phyloP scores from a whole-genome alignment of 768 basidiomycete genomes.

The Amanita brunnescens region DNA sequence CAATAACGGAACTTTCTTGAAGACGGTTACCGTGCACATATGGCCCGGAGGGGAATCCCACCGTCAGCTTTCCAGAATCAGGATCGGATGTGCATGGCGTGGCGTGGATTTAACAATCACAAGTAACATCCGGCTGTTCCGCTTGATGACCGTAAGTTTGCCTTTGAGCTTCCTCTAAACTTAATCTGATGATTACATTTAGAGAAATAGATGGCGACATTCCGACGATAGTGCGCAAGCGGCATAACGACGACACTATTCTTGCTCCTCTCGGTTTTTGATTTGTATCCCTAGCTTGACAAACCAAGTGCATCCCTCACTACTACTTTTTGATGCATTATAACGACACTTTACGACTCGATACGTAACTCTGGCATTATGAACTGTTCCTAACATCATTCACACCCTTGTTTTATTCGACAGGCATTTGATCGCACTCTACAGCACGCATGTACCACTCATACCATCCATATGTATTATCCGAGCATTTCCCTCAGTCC shows the following conservation, averaged over 20 bases:
- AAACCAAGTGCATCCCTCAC: background rate
- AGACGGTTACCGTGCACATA: constrained; percentile 43
- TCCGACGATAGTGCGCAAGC: background rate
- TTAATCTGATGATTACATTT: constrained; percentile 9
- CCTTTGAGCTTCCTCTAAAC: constrained; percentile 12
- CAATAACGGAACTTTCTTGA: constrained; percentile 34
- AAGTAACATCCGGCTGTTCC: constrained; percentile 43
- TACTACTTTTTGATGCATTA: background rate
- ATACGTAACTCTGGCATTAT: background rate
- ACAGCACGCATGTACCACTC: too few species aligned
- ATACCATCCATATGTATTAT: too few species aligned
- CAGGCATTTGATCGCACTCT: too few species aligned
- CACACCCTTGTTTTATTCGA: background rate
- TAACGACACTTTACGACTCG: background rate
- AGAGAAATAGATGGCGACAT: background rate
- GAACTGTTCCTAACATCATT: background rate
- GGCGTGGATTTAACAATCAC: constrained; percentile 49
- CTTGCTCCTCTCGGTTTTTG: background rate
- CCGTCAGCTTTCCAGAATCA: constrained; percentile 42
- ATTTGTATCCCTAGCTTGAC: constrained; percentile 8
- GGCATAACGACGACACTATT: background rate
- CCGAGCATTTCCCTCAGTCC: too few species aligned
- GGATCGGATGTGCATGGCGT: constrained; percentile 54
- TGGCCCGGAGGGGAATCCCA: constrained; percentile 45
- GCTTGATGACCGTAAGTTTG: constrained; percentile 39